Percentiles rank a stretch among this genome's conserved stretches.
These are phyloP conservation scores for Selaginella tamariscina DNA, from an alignment of 75 land plant genomes.

Conservation along the genomic window DNA sequence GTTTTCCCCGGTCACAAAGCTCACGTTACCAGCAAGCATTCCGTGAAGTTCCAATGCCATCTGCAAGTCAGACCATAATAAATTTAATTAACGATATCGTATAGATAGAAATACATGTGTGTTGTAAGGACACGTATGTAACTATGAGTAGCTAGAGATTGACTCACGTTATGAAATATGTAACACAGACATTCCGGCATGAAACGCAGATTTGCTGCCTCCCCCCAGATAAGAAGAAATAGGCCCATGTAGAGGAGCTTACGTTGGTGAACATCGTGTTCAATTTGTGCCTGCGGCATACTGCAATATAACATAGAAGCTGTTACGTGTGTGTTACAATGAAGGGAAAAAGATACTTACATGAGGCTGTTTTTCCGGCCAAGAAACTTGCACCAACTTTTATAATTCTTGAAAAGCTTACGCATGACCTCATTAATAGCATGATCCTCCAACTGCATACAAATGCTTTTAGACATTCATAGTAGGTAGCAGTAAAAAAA, in stretches of 20 bases:
- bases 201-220: constrained; percentile 78
- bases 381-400: constrained; percentile 12
- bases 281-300: neutral
- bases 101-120: neutral
- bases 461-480: neutral
- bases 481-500: neutral
- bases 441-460: neutral
- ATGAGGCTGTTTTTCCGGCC: neutral
- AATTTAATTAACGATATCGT: neutral
- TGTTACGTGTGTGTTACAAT: neutral
- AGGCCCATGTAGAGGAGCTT: constrained; percentile 60
- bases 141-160: too few relatives aligned
- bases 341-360: neutral
- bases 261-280: neutral
- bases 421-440: constrained; percentile 9
- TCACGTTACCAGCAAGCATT: constrained; percentile 84
- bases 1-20: constrained; percentile 84
- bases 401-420: constrained; percentile 7
- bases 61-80: constrained; percentile 30
- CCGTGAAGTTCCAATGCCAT: constrained; percentile 98
- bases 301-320: neutral
- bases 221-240: constrained; percentile 83
- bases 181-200: constrained; percentile 87
- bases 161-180: constrained; percentile 46
- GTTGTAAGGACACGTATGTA: too few relatives aligned